These are phyloP conservation scores for Xylaria venustula DNA, from an alignment of 495 filamentous ascomycete species.

Conservation along the genomic window DNA sequence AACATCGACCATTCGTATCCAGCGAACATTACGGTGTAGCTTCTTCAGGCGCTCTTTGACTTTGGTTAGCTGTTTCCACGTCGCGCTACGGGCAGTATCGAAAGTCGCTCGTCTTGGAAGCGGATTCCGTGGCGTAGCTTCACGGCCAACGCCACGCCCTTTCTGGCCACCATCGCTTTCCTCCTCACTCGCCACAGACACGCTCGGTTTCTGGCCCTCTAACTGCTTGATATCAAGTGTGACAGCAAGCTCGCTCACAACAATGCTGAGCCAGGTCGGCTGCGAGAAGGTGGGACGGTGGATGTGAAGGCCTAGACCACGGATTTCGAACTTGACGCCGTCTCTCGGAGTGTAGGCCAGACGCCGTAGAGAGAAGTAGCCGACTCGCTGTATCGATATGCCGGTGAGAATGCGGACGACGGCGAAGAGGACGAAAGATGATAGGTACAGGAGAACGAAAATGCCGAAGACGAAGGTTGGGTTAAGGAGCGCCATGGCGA, in stretches of 20 bases:
- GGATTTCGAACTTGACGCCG: conserved; percentile 85
- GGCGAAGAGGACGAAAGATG: conserved; percentile 90
- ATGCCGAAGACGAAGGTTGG: conserved; percentile 83
- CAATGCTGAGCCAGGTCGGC: conserved; percentile 93
- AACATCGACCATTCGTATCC: conserved; percentile 87
- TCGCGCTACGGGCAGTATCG: conserved; percentile 57
- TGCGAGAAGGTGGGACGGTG: conserved; percentile 95
- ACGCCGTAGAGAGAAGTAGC: conserved; percentile 85
- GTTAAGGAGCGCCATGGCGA: conserved; percentile 50
- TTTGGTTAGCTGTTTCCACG: conserved; percentile 72
- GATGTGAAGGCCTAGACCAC: conserved; percentile 80
- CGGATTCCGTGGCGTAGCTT: conserved; percentile 20
- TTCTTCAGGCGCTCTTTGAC: conserved; percentile 82
- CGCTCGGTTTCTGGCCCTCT: conserved; percentile 41
- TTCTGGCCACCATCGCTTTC: conserved; percentile 20
- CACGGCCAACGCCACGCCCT: conserved; percentile 9
- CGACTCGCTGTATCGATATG: conserved; percentile 91
- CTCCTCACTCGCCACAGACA: conserved; percentile 23
- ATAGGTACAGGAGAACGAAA: conserved; percentile 81
- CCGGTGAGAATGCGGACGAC: conserved; percentile 89
- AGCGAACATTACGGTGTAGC: conserved; percentile 81
- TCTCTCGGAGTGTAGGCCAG: conserved; percentile 84
- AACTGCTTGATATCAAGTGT: conserved; percentile 72
- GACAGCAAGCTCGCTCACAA: conserved; percentile 78
- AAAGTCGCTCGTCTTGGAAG: conserved; percentile 21